A percentile compares a stretch with the other conserved stretches of the same genome.
These are phyloP conservation scores for Tricholoma saponaceum DNA, from an alignment of 768 basidiomycete genomes.

Conservation along the genomic window DNA sequence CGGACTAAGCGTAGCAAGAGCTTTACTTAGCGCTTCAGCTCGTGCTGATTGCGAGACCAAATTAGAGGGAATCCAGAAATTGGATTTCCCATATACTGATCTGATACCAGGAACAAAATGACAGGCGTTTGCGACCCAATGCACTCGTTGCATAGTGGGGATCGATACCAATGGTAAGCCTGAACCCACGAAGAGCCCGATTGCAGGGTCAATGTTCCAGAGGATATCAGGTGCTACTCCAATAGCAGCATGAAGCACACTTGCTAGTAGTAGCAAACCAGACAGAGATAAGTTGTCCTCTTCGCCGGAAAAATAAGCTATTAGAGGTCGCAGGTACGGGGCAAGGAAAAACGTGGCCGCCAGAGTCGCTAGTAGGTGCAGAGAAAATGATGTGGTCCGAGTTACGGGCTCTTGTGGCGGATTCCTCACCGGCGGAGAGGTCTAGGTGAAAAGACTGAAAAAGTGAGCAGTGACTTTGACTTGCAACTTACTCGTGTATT, in stretches of 20 bases:
- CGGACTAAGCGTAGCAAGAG: background rate
- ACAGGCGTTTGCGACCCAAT: background rate
- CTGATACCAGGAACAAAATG: background rate
- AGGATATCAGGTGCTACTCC: constrained; percentile 1
- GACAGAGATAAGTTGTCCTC: background rate
- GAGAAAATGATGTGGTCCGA: background rate
- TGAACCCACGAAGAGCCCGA: background rate
- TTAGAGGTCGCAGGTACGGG: background rate
- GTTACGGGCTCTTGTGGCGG: background rate
- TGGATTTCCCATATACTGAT: background rate
- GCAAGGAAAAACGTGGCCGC: background rate
- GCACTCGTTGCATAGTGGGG: background rate
- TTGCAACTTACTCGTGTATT: background rate
- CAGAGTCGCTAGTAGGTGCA: background rate
- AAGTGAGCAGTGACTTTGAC: background rate
- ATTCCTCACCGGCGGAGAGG: no score
- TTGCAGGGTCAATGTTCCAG: background rate
- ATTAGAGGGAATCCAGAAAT: background rate
- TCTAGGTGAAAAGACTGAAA: background rate
- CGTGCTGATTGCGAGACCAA: background rate
- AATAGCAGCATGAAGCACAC: background rate
- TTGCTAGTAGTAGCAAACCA: background rate
- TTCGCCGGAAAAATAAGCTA: background rate
- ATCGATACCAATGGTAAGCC: background rate
- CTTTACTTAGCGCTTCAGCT: background rate